These are phyloP conservation scores for Platismatia glauca DNA, from an alignment of 495 filamentous ascomycete genomes.

Conservation along the genomic window DNA sequence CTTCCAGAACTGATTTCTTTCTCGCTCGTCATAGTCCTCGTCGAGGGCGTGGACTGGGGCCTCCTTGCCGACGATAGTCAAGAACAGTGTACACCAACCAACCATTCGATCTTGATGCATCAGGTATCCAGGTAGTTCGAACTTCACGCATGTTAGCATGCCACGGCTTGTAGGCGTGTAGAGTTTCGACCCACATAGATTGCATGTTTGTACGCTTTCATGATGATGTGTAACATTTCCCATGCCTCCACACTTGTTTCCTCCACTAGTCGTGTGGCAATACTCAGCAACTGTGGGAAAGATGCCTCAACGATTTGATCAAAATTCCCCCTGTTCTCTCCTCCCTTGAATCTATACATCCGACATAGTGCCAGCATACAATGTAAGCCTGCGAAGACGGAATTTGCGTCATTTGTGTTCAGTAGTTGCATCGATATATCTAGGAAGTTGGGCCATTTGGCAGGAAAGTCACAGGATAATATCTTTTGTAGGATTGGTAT, in stretches of 20 bases:
- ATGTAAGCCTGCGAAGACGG: slow-evolving; percentile 86
- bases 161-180: neutral
- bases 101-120: slow-evolving; percentile 75
- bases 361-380: slow-evolving; percentile 89
- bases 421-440: slow-evolving; percentile 83
- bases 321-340: slow-evolving; percentile 73
- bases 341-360: slow-evolving; percentile 86
- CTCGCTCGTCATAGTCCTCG: slow-evolving; percentile 79
- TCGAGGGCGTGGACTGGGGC: slow-evolving; percentile 67
- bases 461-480: slow-evolving; percentile 88
- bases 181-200: slow-evolving; percentile 65
- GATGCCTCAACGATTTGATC: slow-evolving; percentile 86
- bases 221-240: slow-evolving; percentile 88
- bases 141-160: slow-evolving; percentile 40
- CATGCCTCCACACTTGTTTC: slow-evolving; percentile 88
- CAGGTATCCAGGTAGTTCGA: slow-evolving; percentile 73
- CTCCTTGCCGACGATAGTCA: slow-evolving; percentile 77
- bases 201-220: slow-evolving; percentile 96
- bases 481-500: slow-evolving; percentile 92
- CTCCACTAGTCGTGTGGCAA: slow-evolving; percentile 79
- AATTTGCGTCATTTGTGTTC: slow-evolving; percentile 68
- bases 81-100: slow-evolving; percentile 89
- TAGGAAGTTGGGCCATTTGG: slow-evolving; percentile 86
- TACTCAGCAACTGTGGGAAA: slow-evolving; percentile 81
- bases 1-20: slow-evolving; percentile 98